Base-by-base conservation (phyloP, 352 stramenopile species). In the Phytophthora colocasiae region DNA sequence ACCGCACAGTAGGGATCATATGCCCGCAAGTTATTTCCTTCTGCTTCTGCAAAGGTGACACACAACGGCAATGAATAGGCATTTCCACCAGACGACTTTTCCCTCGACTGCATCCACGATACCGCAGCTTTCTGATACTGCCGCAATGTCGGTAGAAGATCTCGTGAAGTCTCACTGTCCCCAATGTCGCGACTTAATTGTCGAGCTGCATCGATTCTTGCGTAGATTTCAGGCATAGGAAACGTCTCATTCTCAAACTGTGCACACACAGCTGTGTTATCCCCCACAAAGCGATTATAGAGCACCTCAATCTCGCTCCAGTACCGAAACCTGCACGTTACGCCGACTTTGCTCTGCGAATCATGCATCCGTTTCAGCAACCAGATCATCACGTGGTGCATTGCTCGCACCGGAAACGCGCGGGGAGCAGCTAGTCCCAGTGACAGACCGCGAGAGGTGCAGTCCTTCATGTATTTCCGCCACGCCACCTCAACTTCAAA, bases 111-210 rank as follows among this genome's bases (percentile, higher is more conserved):
- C 87, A 93, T 95, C 98, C 98, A 99, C 8, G 87, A 97, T 14
- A 99, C 82, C 0, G 97, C 97, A 62, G 99, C 97, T 40, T 97
- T 81, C 72, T 99, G 97, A 78, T 99, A 99, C 24, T 91, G 88
- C 2, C 99, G 75, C n/a, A 99, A 77, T 6, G 74, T 96, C 19
- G 93, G 91, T 4, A 95, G 63, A 32, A 97, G 65, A 46, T 69
- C 52, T 4, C 61, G 43, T 52, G 50, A 31, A 26, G 44, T 15
- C n/a, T 74, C 53, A 49, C 53, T 69, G 7, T 57, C 17, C 27
- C 52, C 57, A 6, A 53, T 51, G 2, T 70, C 48, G 1, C 78
- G 71, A 55, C 63, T 26, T 12, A 89, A 61, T 15, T 89, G 83
- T 1, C 34, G 36, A 2, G 52, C 11, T 2, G 73, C 60, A 22